phyloP scores from a whole-genome alignment of 2,329 filamentous ascomycete genomes.

The Zymoseptoria ardabiliae region DNA sequence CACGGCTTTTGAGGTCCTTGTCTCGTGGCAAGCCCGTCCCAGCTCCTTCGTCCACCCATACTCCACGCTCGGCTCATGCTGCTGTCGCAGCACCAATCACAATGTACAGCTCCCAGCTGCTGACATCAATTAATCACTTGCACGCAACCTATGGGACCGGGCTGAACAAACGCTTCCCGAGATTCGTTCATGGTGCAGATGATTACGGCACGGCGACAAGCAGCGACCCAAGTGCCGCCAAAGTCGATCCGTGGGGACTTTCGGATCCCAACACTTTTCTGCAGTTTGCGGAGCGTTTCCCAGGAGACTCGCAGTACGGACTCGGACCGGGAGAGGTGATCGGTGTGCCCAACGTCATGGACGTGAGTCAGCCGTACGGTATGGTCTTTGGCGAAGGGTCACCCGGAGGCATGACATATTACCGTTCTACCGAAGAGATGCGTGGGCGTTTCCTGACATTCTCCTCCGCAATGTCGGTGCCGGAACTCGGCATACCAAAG shows the following conservation, averaged over 20 bases:
- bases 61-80: slow-evolving; percentile 46
- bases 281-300: slow-evolving; percentile 71
- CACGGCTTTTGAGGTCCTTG: slow-evolving; percentile 72
- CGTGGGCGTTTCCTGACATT: slow-evolving; percentile 66
- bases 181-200: slow-evolving; percentile 75
- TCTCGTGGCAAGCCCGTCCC: slow-evolving; percentile 70
- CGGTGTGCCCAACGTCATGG: slow-evolving; percentile 78
- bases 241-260: slow-evolving; percentile 73
- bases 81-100: slow-evolving; percentile 67
- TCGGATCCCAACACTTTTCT: slow-evolving; percentile 66
- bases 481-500: slow-evolving; percentile 66
- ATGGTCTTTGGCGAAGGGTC: slow-evolving; percentile 80
- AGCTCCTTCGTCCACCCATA: slow-evolving; percentile 45
- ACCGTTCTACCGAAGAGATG: slow-evolving; percentile 65
- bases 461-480: slow-evolving; percentile 53
- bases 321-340: slow-evolving; percentile 68
- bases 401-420: slow-evolving; percentile 74
- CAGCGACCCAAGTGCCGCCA: slow-evolving; percentile 71
- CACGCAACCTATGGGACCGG: slow-evolving; percentile 68
- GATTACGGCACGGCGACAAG: slow-evolving; percentile 70
- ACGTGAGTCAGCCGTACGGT: slow-evolving; percentile 78
- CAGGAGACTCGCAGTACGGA: slow-evolving; percentile 68
- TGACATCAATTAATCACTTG: slow-evolving; percentile 69
- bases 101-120: slow-evolving; percentile 79
- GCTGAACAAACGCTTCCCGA: slow-evolving; percentile 61